phyloP scores from a whole-genome alignment of 75 land plant species.

The Isoetes taiwanensis region DNA sequence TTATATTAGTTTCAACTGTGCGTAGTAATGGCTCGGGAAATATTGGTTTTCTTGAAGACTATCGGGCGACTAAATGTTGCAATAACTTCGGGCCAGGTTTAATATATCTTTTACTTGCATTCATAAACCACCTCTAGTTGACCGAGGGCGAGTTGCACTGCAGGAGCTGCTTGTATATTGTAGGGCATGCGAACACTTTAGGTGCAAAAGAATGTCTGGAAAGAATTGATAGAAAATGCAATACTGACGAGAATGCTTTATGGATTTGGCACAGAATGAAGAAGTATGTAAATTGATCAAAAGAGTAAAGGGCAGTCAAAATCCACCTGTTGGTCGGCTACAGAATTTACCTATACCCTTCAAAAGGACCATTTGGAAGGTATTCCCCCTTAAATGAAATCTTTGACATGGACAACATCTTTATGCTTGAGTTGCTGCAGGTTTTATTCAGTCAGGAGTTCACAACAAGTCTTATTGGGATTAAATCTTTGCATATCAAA shows the following conservation, averaged over 20 bases:
- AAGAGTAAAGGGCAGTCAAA: slow-evolving; percentile 24
- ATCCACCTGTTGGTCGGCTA: slow-evolving; percentile 36
- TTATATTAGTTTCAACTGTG: slow-evolving; percentile 68
- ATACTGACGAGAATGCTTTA: slow-evolving; percentile 31
- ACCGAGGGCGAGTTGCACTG: no score
- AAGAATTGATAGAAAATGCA: slow-evolving; percentile 35
- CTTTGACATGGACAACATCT: no score
- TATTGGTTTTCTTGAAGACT: slow-evolving; percentile 46
- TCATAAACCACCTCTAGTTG: no score
- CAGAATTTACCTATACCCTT: slow-evolving; percentile 30
- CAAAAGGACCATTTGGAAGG: slow-evolving; percentile 50
- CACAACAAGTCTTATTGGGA: no score
- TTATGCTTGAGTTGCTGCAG: no score
- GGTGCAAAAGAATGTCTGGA: slow-evolving; percentile 39
- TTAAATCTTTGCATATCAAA: no score
- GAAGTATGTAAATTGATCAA: slow-evolving; percentile 27
- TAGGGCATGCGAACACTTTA: slow-evolving; percentile 46
- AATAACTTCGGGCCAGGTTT: slow-evolving; percentile 24
- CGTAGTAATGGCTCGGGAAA: slow-evolving; percentile 32
- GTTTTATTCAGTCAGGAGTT: no score
- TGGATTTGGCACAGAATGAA: slow-evolving; percentile 28
- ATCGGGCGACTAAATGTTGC: slow-evolving; percentile 22
- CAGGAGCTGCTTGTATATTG: slow-evolving; percentile 61
- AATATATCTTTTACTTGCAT: slow-evolving; percentile 85
- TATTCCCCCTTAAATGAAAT: no score